Base-by-base conservation (phyloP, 768 basidiomycete species). In the Imleria badia region DNA sequence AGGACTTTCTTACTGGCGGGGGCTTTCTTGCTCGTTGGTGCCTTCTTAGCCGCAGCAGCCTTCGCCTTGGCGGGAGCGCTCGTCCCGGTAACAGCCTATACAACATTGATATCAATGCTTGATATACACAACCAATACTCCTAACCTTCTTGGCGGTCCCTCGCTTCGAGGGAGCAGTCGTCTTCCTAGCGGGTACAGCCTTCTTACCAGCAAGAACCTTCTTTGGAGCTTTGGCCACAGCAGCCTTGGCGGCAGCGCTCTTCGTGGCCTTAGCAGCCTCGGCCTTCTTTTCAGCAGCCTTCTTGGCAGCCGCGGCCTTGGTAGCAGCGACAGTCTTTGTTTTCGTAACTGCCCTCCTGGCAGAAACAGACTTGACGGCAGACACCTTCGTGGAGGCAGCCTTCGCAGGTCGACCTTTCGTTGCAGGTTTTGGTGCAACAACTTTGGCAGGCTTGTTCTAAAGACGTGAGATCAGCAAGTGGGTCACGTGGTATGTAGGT, bases 71-170 rank as follows among this genome's bases (percentile, higher is more conserved):
- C 55, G 34, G 78, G 63, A 23, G 79, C 62, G 12, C 72, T 74
- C 0, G 75, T 72, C 10, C 84, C 82, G 36, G 80, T 85, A 23
- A 78, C 73, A 58, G 76, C 74, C 85, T 86, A 60, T 20, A 34
- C 9, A 60, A 30, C 40, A 20, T 60, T 40, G n/a, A 17, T 48
- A 38, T 45, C 33, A 30, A 42, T 42, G 17, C 35, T 31, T 48
- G 45, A 23, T 48, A 48, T 10, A n/a, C 15, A 36, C 8, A 45
- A 39, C 6, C 15, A 40, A 47, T 31, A 35, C 17, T 1, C 56
- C 60, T 35, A 41, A 84, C 84, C 82, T 87, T 89, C 78, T 89
- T 89, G 10, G 80, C 82, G 1, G 76, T 43, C 31, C 78, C 82
- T 33, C 82, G 75, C 66, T 79, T 82, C 43, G 79, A 71, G 33